phyloP scores from a whole-genome alignment of 768 basidiomycete species.

The Boletus subparvulus region DNA sequence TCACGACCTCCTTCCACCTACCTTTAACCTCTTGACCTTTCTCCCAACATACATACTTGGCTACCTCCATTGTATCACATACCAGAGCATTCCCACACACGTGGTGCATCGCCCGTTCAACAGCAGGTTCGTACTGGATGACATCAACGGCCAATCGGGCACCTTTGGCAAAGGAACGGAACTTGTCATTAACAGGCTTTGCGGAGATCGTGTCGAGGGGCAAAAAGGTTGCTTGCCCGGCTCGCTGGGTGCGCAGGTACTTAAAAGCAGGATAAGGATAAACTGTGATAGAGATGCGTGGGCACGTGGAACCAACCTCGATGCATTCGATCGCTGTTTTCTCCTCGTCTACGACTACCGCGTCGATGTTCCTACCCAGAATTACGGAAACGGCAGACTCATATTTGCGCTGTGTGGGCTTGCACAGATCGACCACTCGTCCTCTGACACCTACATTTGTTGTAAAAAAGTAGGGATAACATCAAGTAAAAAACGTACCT shows the following conservation, averaged over 20 bases:
- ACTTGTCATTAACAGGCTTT: conserved; percentile 92
- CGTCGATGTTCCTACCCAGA: conserved; percentile 91
- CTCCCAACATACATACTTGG: conserved; percentile 87
- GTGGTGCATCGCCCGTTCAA: conserved; percentile 94
- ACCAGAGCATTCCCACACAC: conserved; percentile 94
- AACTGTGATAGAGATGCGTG: background rate
- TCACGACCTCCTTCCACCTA: conserved; percentile 52
- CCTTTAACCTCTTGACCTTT: conserved; percentile 97
- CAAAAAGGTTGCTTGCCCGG: conserved; percentile 96
- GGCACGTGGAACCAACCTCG: conserved; percentile 52
- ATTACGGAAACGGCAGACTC: conserved; percentile 89
- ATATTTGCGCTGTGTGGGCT: conserved; percentile 90
- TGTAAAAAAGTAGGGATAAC: background rate
- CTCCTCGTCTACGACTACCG: conserved; percentile 95
- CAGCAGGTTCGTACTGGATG: conserved; percentile 75
- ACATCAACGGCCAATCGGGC: conserved; percentile 85
- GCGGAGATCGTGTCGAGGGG: conserved; percentile 97
- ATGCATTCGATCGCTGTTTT: conserved; percentile 98
- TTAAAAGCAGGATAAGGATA: conserved; percentile 30
- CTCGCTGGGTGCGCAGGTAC: conserved; percentile 94
- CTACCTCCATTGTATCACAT: conserved; percentile 94
- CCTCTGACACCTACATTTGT: conserved; percentile 75
- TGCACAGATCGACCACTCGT: conserved; percentile 90
- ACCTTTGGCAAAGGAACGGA: conserved; percentile 86
- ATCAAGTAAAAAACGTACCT: conserved; percentile 41